Evolutionary conservation across 768 basidiomycete genomes (phyloP), one percentile per base, ranked within the genome.

Genomic region (Filobasidium wieringae): DNA sequence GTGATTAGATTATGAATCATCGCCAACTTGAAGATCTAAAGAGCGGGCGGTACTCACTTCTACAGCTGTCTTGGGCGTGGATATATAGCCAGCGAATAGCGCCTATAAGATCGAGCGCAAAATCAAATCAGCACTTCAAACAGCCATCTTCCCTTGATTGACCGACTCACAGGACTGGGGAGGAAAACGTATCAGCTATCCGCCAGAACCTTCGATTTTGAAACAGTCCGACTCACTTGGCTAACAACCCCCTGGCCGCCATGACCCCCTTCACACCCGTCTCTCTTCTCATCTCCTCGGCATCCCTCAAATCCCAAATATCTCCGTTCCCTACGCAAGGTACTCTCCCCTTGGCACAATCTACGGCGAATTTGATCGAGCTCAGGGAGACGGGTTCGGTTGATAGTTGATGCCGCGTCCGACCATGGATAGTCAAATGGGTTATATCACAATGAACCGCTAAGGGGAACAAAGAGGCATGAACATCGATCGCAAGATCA

Each of bases 271-370:
- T 59, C 0, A 75, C 77, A 0, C 75, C 75, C 12, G 75, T 76
- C 55, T 63, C 67, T 17, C 62, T 56, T 24, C 78, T 61, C 63
- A 77, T 77, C 40, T 53, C 63, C 14, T 59, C 57, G 8, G 68
- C 76, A 49, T 78, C 78, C 27, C 66, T 59, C 33, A 67, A 59
- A 11, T 68, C 69, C 73, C 77, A 79, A 4, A 76, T 67, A 64
- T 79, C 78, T 0, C 78, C 78, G 54, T 79, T 79, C 3, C 74
- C 78, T 1, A 77, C 74, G 24, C 74, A 65, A 0, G 78, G 78
- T 0, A 79, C 72, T 50, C 70, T 63, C 0, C 76, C 76, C 31
- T 71, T 70, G 0, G 74, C 77, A 41, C 65, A 70, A n/a, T 73
- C 70, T 7, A 73, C 73, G 3, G 78, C 78, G 57, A 78, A 78